Percentiles rank a stretch among this genome's conserved stretches.
phyloP scores from a whole-genome alignment of 805 yeast genomes.

The Sugiyamaella smithiae region DNA sequence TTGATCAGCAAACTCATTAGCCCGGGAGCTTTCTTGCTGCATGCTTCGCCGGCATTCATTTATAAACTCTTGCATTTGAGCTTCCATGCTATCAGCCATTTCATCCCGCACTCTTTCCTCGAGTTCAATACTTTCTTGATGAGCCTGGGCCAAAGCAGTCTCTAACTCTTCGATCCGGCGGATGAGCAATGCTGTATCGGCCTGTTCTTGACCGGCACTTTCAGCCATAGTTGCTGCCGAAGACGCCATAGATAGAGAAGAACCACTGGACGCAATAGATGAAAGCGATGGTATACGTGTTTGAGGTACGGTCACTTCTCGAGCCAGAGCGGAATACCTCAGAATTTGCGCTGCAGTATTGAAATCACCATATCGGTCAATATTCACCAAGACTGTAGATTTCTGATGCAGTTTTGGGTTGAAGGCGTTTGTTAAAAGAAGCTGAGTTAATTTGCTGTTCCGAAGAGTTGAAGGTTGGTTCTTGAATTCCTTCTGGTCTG shows the following conservation, averaged over 20 bases:
- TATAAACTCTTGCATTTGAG: constrained; percentile 29
- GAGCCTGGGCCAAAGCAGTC: constrained; percentile 9
- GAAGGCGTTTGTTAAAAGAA: constrained; percentile 46
- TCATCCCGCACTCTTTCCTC: constrained; percentile 28
- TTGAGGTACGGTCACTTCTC: constrained; percentile 25
- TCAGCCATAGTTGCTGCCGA: constrained; percentile 1
- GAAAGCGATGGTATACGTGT: constrained; percentile 17
- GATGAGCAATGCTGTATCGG: constrained; percentile 7
- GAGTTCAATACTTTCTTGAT: constrained; percentile 17
- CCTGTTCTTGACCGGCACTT: not conserved
- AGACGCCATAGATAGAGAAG: not conserved
- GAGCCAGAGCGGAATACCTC: constrained; percentile 31
- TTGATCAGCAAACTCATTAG: constrained; percentile 23
- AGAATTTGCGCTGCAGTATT: constrained; percentile 34
- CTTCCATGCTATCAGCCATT: constrained; percentile 32
- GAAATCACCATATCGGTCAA: constrained; percentile 42
- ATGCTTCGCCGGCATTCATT: constrained; percentile 26
- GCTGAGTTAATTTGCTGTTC: constrained; percentile 48
- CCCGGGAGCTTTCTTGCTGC: constrained; percentile 18
- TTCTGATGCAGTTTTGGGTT: constrained; percentile 30
- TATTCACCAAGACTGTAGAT: constrained; percentile 38
- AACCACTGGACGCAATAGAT: constrained; percentile 11
- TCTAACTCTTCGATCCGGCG: constrained; percentile 25
- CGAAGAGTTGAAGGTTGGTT: constrained; percentile 45
- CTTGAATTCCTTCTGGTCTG: constrained; percentile 29